These are phyloP conservation scores for Camellia oleifera DNA, from an alignment of 179 eudicot species.

Conservation along the genomic window DNA sequence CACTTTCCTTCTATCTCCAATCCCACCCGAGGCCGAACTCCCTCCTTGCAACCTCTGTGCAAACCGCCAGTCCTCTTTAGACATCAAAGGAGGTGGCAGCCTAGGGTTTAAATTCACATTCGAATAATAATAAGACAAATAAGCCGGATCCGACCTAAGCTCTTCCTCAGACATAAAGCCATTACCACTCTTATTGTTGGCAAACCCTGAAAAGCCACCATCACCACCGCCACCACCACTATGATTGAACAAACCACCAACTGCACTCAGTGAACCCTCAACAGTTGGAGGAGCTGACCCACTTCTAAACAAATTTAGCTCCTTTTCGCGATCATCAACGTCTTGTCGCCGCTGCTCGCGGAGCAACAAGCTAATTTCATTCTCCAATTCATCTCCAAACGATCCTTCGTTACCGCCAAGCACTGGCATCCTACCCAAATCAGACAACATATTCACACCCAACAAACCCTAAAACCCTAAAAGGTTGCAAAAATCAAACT, in stretches of 20 bases:
- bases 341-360: conserved; percentile 54
- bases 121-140: conserved; percentile 79
- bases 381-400: conserved; percentile 70
- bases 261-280: conserved; percentile 85
- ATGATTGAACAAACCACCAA: conserved; percentile 52
- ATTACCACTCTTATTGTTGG: conserved; percentile 42
- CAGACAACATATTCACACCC: conserved; percentile 51
- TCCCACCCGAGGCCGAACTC: conserved; percentile 70
- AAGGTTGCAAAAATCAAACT: conserved; percentile 14
- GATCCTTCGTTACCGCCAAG: conserved; percentile 60
- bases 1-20: conserved; percentile 83
- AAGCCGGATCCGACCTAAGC: conserved; percentile 93
- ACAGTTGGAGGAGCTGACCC: conserved; percentile 99
- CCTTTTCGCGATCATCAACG: conserved; percentile 54
- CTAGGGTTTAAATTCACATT: conserved; percentile 92
- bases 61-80: conserved; percentile 96
- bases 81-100: conserved; percentile 86
- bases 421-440: conserved; percentile 59
- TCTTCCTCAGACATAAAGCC: conserved; percentile 79
- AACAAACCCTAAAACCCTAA: conserved; percentile 18
- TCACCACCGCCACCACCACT: conserved; percentile 23
- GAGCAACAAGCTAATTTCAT: conserved; percentile 58
- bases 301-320: conserved; percentile 70
- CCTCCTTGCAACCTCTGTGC: conserved; percentile 91
- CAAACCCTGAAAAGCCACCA: conserved; percentile 53